Conservation (phyloP, 1,284 basidiomycete genomes). For the Fomes fomentarius region DNA sequence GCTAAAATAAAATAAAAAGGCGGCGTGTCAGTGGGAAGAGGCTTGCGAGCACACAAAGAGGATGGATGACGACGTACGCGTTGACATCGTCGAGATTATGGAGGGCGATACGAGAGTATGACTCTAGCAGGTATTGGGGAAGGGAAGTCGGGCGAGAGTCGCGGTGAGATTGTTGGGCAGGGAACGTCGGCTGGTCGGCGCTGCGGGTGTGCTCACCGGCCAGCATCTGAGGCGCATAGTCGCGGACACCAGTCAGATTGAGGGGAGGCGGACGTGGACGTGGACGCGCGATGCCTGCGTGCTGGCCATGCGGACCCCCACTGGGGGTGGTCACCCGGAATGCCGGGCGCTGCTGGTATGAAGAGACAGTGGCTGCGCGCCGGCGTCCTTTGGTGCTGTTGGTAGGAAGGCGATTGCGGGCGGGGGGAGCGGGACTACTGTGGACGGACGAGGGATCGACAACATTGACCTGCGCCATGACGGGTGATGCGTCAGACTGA, state of each 20-base stretch:
- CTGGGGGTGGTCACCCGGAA: not conserved
- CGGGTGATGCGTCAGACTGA: slow-evolving; percentile 2
- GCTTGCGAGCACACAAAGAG: too few species aligned
- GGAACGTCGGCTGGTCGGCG: not conserved
- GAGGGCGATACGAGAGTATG: slow-evolving; percentile 20
- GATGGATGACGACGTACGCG: not conserved
- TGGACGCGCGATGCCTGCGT: not conserved
- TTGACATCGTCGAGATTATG: not conserved
- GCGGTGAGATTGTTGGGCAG: slow-evolving; percentile 3
- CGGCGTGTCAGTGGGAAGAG: too few species aligned
- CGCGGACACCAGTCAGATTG: slow-evolving; percentile 17
- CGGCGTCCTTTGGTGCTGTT: not conserved
- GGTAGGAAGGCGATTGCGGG: not conserved
- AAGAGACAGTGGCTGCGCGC: slow-evolving; percentile 10
- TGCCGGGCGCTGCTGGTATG: not conserved
- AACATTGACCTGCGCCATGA: not conserved
- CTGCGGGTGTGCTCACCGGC: slow-evolving; percentile 9
- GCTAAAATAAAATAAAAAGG: not conserved
- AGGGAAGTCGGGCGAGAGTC: slow-evolving; percentile 21
- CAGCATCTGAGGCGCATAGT: slow-evolving; percentile 3
- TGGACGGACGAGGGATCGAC: slow-evolving; percentile 5
- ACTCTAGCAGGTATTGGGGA: slow-evolving; percentile 28
- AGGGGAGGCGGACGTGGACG: slow-evolving; percentile 26
- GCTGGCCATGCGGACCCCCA: not conserved
- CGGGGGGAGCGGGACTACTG: slow-evolving; percentile 5